phyloP scores from a whole-genome alignment of 2,329 filamentous ascomycete genomes.

The Hypoxylon sp. region DNA sequence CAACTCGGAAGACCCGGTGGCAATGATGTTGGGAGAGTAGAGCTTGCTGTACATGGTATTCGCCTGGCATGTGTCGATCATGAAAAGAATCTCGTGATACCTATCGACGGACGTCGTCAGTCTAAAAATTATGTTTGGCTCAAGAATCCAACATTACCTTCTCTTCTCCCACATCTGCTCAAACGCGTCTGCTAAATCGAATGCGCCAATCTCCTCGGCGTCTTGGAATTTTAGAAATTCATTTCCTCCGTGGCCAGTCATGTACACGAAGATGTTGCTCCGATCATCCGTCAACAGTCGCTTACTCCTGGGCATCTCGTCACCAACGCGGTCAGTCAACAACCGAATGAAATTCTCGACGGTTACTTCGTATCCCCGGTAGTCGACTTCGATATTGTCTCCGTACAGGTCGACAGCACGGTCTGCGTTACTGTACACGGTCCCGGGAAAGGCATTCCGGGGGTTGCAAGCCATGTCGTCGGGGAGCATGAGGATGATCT shows the following conservation, averaged over 20 bases:
- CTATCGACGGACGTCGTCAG: slow-evolving; percentile 56
- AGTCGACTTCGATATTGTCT: slow-evolving; percentile 99
- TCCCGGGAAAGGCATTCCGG: slow-evolving; percentile 96
- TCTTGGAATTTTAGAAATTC: slow-evolving; percentile 99
- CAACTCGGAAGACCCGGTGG: slow-evolving; percentile 94
- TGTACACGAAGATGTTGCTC: slow-evolving; percentile 98
- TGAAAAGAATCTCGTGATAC: slow-evolving; percentile 98
- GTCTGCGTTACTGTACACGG: slow-evolving; percentile 98
- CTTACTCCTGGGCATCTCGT: slow-evolving; percentile 96
- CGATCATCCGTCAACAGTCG: slow-evolving; percentile 92
- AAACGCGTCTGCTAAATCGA: slow-evolving; percentile 96
- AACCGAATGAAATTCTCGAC: slow-evolving; percentile 98
- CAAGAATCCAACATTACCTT: slow-evolving; percentile 64
- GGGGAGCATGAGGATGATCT: slow-evolving; percentile 99
- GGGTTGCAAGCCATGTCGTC: slow-evolving; percentile 99
- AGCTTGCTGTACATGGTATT: slow-evolving; percentile 99
- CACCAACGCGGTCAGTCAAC: slow-evolving; percentile 92
- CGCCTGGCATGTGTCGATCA: slow-evolving; percentile 99
- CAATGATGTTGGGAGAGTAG: slow-evolving; percentile 98
- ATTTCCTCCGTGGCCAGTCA: slow-evolving; percentile 98
- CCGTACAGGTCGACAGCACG: slow-evolving; percentile 96
- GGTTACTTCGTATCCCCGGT: slow-evolving; percentile 97
- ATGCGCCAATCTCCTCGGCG: slow-evolving; percentile 95
- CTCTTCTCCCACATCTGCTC: slow-evolving; percentile 99
- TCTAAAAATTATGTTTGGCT: neutral